Conservation (phyloP, 768 basidiomycete species). For the Phallus indusiatus region DNA sequence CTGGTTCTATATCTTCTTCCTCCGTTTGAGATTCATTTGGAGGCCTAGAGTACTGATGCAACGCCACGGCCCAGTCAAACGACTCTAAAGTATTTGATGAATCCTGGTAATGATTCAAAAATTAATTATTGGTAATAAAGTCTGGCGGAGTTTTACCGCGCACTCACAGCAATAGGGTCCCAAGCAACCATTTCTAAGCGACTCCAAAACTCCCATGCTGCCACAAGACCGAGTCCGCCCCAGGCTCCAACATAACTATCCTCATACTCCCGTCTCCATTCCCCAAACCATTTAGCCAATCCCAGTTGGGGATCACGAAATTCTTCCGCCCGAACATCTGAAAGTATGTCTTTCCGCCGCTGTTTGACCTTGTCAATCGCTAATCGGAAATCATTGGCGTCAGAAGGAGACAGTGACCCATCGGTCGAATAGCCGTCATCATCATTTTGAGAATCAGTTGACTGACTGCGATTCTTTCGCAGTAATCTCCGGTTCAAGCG, state of each 20-base stretch:
- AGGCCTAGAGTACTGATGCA: slow-evolving; percentile 71
- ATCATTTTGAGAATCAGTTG: slow-evolving; percentile 12
- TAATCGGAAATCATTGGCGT: slow-evolving; percentile 56
- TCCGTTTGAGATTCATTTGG: slow-evolving; percentile 16
- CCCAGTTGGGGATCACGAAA: slow-evolving; percentile 75
- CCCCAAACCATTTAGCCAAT: slow-evolving; percentile 48
- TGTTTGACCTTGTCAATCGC: slow-evolving; percentile 48
- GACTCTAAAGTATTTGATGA: slow-evolving; percentile 48
- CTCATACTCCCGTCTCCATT: slow-evolving; percentile 66
- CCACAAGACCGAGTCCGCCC: slow-evolving; percentile 79
- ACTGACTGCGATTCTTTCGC: slow-evolving; percentile 28
- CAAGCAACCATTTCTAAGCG: slow-evolving; percentile 78
- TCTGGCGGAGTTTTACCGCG: background rate
- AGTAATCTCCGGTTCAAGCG: slow-evolving; percentile 46
- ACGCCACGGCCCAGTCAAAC: slow-evolving; percentile 74
- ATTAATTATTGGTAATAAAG: slow-evolving; percentile 5
- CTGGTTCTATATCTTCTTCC: slow-evolving; percentile 36
- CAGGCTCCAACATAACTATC: slow-evolving; percentile 86
- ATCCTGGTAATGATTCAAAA: slow-evolving; percentile 27
- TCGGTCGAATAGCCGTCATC: slow-evolving; percentile 91
- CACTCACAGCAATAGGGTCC: slow-evolving; percentile 72
- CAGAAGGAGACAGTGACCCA: slow-evolving; percentile 54
- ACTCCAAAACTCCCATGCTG: slow-evolving; percentile 94
- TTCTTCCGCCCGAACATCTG: slow-evolving; percentile 77
- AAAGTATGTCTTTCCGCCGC: slow-evolving; percentile 49